Percentiles rank a stretch among this genome's conserved stretches.
Conservation (phyloP, 257 asterid genomes). For the Henckelia pumila region DNA sequence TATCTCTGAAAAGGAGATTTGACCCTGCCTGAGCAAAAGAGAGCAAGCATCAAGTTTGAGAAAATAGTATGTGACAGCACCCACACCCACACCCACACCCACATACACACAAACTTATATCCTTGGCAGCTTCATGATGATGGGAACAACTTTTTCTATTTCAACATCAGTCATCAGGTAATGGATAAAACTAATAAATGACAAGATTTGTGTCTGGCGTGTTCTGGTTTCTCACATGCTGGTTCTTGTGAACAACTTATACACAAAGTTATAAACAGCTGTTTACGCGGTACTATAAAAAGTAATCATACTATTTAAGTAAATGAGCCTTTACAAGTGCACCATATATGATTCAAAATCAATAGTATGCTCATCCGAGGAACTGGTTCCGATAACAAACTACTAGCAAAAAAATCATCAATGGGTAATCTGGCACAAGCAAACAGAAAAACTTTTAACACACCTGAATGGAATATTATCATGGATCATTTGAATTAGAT, state of each 20-base stretch:
- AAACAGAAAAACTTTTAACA: slow-evolving; percentile 17
- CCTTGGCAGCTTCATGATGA: not conserved
- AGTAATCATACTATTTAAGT: not conserved
- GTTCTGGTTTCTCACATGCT: no score
- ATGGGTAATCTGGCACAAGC: not conserved
- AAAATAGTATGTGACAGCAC: slow-evolving; percentile 17
- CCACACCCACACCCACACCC: not conserved
- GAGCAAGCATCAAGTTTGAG: slow-evolving; percentile 23
- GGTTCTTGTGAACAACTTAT: no score
- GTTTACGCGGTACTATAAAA: not conserved
- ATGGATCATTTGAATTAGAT: slow-evolving; percentile 85
- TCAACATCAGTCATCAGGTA: not conserved
- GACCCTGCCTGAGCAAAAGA: slow-evolving; percentile 69
- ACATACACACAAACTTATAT: not conserved
- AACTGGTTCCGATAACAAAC: no score
- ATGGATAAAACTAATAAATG: no score
- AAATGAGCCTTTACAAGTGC: not conserved
- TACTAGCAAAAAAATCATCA: no score
- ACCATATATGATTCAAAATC: not conserved
- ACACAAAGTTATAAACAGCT: not conserved
- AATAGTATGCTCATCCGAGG: not conserved
- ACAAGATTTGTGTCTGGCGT: no score
- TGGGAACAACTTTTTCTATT: no score
- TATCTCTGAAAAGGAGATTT: slow-evolving; percentile 60
- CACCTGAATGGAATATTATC: slow-evolving; percentile 88